Evolutionary conservation across 2,329 filamentous ascomycete genomes (phyloP).

Genomic region (Karstenula rhodostoma): DNA sequence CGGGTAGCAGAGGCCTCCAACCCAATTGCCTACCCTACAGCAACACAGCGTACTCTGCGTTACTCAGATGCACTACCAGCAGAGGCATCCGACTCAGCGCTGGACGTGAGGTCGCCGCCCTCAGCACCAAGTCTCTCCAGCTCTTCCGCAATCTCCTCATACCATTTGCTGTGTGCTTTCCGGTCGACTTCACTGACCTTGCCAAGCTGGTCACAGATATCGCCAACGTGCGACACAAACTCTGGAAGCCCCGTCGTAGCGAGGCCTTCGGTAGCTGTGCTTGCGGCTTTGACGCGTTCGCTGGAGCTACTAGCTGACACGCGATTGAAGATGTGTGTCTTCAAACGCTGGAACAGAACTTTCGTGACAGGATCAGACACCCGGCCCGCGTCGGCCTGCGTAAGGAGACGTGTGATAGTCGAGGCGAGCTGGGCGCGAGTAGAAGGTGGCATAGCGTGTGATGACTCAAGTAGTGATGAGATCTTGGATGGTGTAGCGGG

Average conservation of each 20-base stretch:
- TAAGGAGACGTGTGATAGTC: constrained; percentile 59
- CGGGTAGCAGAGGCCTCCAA: background rate
- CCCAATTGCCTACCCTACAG: background rate
- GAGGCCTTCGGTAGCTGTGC: constrained; percentile 73
- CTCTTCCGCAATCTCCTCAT: constrained; percentile 70
- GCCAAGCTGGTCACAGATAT: constrained; percentile 73
- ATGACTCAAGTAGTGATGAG: constrained; percentile 58
- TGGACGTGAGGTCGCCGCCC: constrained; percentile 39
- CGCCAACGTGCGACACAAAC: constrained; percentile 73
- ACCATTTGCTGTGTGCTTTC: constrained; percentile 73
- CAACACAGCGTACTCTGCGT: background rate
- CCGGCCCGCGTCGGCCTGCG: constrained; percentile 58
- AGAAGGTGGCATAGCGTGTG: constrained; percentile 58
- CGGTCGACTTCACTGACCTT: constrained; percentile 73
- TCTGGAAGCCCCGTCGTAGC: constrained; percentile 75
- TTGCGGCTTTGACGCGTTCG: constrained; percentile 75
- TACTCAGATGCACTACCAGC: constrained; percentile 14
- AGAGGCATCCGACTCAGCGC: constrained; percentile 31
- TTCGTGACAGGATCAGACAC: constrained; percentile 71
- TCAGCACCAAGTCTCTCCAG: constrained; percentile 51
- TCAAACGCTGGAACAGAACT: constrained; percentile 72
- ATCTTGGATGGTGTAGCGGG: constrained; percentile 57
- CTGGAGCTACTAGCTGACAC: constrained; percentile 71
- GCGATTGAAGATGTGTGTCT: constrained; percentile 70
- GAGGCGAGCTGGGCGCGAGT: constrained; percentile 55